These are phyloP conservation scores for Trichoderma sp. DNA, from an alignment of 2,329 filamentous ascomycete species.

Conservation along the genomic window DNA sequence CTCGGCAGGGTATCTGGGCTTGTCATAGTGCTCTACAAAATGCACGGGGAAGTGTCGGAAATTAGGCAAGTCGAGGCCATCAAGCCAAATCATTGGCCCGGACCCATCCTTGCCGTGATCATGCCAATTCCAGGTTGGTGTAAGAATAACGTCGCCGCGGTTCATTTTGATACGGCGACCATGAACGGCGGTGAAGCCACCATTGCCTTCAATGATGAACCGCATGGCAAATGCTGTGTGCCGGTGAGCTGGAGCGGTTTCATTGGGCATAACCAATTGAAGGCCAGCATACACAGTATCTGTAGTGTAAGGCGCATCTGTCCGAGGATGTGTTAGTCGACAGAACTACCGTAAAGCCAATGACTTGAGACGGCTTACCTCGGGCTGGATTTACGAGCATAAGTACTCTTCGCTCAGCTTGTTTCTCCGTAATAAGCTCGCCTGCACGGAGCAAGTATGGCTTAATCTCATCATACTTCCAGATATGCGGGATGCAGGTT, in stretches of 20 bases:
- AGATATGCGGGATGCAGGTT: constrained; percentile 38
- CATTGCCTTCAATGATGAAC: constrained; percentile 56
- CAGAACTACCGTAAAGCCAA: neutral
- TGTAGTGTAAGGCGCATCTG: constrained; percentile 53
- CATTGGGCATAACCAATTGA: constrained; percentile 55
- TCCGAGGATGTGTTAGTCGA: neutral
- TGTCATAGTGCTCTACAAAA: constrained; percentile 50
- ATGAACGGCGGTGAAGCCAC: constrained; percentile 57
- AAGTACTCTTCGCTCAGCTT: constrained; percentile 41
- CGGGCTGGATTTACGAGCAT: constrained; percentile 41
- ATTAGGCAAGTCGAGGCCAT: constrained; percentile 52
- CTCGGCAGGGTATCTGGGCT: constrained; percentile 46
- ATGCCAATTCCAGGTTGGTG: constrained; percentile 58
- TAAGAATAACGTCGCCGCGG: constrained; percentile 55
- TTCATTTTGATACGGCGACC: constrained; percentile 50
- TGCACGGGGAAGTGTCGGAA: constrained; percentile 51
- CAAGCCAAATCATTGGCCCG: constrained; percentile 56
- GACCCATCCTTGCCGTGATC: constrained; percentile 58
- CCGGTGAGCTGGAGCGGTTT: constrained; percentile 53
- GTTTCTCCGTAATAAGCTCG: constrained; percentile 36
- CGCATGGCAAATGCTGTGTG: constrained; percentile 56
- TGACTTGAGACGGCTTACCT: constrained; percentile 42
- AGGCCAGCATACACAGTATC: constrained; percentile 58
- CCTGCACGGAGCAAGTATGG: constrained; percentile 37
- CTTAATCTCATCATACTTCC: constrained; percentile 36